Percentiles rank a stretch among this genome's conserved stretches.
Conservation (phyloP, 192 early-diverging fungal species). For the Linnemannia exigua region DNA sequence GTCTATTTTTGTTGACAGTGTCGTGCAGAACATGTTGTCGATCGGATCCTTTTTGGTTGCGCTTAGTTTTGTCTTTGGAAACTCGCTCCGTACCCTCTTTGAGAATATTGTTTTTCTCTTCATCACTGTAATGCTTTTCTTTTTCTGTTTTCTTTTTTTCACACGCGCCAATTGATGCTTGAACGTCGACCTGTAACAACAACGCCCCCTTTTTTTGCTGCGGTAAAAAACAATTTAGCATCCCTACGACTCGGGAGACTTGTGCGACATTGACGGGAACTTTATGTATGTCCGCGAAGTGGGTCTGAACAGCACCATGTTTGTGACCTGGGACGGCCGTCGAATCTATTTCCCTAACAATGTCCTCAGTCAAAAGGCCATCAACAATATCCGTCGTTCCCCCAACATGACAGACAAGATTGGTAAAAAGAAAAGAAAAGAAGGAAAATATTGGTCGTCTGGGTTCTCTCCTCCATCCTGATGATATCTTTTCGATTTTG, state of each 20-base stretch:
- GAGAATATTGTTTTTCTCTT: conserved; percentile 91
- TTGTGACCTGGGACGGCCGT: conserved; percentile 86
- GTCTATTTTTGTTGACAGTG: conserved; percentile 47
- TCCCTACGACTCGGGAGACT: conserved; percentile 73
- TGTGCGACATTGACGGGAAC: conserved; percentile 77
- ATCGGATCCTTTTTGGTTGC: conserved; percentile 70
- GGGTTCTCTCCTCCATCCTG: too few species aligned
- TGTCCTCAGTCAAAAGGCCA: conserved; percentile 67
- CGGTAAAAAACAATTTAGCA: conserved; percentile 18
- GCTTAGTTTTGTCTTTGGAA: conserved; percentile 89
- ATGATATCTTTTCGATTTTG: too few species aligned
- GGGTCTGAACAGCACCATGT: conserved; percentile 86
- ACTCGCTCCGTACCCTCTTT: conserved; percentile 81
- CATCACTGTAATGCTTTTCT: conserved; percentile 59
- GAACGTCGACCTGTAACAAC: neutral
- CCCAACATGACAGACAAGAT: conserved; percentile 65
- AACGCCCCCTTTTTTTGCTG: neutral
- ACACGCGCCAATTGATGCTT: neutral
- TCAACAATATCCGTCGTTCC: conserved; percentile 82
- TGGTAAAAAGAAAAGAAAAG: conserved; percentile 18
- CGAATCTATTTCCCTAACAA: conserved; percentile 83
- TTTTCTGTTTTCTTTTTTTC: neutral
- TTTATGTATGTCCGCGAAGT: conserved; percentile 82
- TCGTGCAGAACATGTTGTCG: conserved; percentile 53
- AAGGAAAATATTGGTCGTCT: conserved; percentile 16